Percentiles rank a stretch among this genome's conserved stretches.
phyloP scores from a whole-genome alignment of 495 filamentous ascomycete genomes.

The Hypoxylon lenormandii region DNA sequence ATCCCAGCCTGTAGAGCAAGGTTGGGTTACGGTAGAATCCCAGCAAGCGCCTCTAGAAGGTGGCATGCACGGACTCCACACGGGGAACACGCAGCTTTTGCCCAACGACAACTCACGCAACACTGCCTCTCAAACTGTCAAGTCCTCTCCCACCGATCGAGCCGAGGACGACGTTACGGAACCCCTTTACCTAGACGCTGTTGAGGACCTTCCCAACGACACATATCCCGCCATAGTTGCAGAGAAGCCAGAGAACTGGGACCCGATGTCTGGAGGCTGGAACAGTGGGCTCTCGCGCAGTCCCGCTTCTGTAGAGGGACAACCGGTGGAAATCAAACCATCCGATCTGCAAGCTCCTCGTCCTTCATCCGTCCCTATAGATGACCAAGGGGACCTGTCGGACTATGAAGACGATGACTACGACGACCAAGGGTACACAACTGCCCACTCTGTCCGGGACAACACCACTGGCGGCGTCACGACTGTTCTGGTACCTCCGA shows the following conservation, averaged over 20 bases:
- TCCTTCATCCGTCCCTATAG: neutral
- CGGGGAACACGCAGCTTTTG: slow-evolving; percentile 4
- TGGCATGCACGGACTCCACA: slow-evolving; percentile 2
- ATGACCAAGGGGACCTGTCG: slow-evolving; percentile 33
- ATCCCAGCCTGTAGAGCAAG: neutral
- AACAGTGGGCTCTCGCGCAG: neutral
- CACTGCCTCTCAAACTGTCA: neutral
- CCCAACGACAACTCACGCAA: neutral
- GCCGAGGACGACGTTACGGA: slow-evolving; percentile 53
- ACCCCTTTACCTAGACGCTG: slow-evolving; percentile 58
- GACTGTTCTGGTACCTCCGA: slow-evolving; percentile 75
- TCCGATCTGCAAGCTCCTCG: neutral
- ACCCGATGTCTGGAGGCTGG: slow-evolving; percentile 12
- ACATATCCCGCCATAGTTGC: slow-evolving; percentile 7
- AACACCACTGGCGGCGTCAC: slow-evolving; percentile 79
- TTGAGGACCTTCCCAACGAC: slow-evolving; percentile 52
- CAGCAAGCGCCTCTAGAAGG: slow-evolving; percentile 3
- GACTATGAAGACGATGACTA: slow-evolving; percentile 80
- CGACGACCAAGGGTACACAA: slow-evolving; percentile 84
- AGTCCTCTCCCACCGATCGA: neutral
- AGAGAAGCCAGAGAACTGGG: slow-evolving; percentile 10
- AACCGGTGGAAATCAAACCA: neutral
- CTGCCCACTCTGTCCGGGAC: slow-evolving; percentile 78
- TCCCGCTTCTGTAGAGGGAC: neutral
- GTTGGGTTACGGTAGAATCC: slow-evolving; percentile 1